Base-by-base conservation (phyloP, 1,139 yeast genomes). In the Suhomyces taliae region DNA sequence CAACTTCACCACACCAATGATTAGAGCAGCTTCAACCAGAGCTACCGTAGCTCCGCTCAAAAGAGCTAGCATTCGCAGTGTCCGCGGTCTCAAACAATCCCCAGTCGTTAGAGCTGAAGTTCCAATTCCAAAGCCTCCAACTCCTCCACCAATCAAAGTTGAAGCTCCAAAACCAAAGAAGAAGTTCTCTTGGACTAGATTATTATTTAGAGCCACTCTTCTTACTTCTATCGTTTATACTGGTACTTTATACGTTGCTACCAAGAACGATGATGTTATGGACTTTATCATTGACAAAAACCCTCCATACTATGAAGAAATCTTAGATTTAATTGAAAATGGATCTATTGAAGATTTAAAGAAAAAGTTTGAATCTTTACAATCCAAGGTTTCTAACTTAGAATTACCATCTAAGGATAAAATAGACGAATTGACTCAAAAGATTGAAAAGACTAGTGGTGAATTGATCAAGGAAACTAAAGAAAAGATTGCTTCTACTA, bases 251-350 rank as follows among this genome's bases (percentile, higher is more conserved):
- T 75, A 58, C 51, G 70, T 57, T 34, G 79, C 80, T 49, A 74
- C 79, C 47, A 75, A 74, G 57, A 74, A 69, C 54, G 78, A 74
- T 45, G 62, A 62, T 41, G 78, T 74, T 14, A 65, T 74, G 73
- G 79, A 75, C 56, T 74, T 72, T 53, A 77, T 75, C 38, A 67
- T 73, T 47, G 79, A 75, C 53, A 56, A 73, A 43, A 72, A 74
- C 49, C 68, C 73, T 48, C 79, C 79, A n/a, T 72, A 67, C 58
- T 64, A 71, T 49, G 79, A 75, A 50, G 75, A 72, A 53, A 57
- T 74, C 42, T 60, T 74, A 53, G 74, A 73, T 43, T 40, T 71
- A 34, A 67, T 71, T 42, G 80, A 75, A 55, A 66, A 67, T 37
- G 74, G 74, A 6, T 61, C 72, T 2, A 32, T 62, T 15, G 74